Conservation (phyloP, 768 basidiomycete species). For the Rhizopogon sp. region DNA sequence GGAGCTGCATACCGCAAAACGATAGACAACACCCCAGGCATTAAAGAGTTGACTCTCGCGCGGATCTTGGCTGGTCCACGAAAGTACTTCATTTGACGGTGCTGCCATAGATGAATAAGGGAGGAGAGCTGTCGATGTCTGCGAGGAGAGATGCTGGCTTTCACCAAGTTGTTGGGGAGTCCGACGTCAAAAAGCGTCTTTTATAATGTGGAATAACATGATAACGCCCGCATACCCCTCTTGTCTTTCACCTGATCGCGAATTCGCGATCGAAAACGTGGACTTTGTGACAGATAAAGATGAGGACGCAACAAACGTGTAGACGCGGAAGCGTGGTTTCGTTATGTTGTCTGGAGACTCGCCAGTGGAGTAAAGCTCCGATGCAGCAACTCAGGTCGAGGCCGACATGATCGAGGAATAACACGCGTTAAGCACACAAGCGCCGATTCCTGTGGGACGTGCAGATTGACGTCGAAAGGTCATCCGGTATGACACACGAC, state of each 20-base stretch:
- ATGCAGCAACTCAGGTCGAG: conserved; percentile 48
- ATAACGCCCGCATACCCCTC: conserved; percentile 42
- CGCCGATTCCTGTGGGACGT: conserved; percentile 38
- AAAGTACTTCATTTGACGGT: conserved; percentile 64
- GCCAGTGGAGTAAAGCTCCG: conserved; percentile 71
- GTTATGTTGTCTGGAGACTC: conserved; percentile 49
- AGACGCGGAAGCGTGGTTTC: conserved; percentile 58
- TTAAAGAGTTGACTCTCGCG: conserved; percentile 82
- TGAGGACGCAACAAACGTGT: conserved; percentile 71
- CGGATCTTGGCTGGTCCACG: conserved; percentile 85
- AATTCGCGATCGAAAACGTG: conserved; percentile 69
- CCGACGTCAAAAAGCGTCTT: conserved; percentile 26
- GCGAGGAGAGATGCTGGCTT: conserved; percentile 27
- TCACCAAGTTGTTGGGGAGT: conserved; percentile 18
- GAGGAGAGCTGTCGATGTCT: conserved; percentile 24
- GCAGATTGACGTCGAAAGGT: conserved; percentile 26
- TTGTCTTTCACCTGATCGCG: conserved; percentile 48
- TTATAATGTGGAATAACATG: conserved; percentile 49
- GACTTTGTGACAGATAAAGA: conserved; percentile 66
- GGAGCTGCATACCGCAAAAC: conserved; percentile 57
- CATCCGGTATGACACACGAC: conserved; percentile 25
- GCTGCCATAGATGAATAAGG: conserved; percentile 42
- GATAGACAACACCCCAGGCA: conserved; percentile 75
- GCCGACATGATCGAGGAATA: conserved; percentile 62
- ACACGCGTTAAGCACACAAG: conserved; percentile 58